Base-by-base conservation (phyloP, 805 yeast species). In the Komagataella pseudopastoris region DNA sequence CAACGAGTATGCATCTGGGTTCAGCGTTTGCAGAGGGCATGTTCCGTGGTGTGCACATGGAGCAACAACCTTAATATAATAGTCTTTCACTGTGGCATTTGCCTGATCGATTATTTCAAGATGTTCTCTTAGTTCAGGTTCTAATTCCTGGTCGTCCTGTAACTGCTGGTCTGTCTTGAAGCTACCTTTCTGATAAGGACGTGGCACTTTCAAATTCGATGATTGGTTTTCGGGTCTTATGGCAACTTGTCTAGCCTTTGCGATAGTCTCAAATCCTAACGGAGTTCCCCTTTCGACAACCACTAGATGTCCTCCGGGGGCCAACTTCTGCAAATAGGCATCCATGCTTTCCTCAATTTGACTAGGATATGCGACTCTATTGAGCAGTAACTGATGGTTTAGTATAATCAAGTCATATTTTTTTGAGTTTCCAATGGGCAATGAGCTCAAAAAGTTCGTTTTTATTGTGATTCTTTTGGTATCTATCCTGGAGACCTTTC, bases 281-380 rank as follows among this genome's bases (percentile, higher is more conserved):
- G 97, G 88, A 52, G 85, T 86, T 2, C 99, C 99, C 55, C 96
- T 73, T 67, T 93, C 98, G 2, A 90, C 68, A 1, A 93, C 63
- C 1, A 89, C 82, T 10, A 91, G 65, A 53, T 82, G 81, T 0
- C 98, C 99, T 8, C 79, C 78, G 0, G 96, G 96, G 14, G 78
- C 76, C 48, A 90, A 66, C 16, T 85, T 67, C 16, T 73, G 70
- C 22, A 89, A 68, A 39, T 85, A 70, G 53, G 72, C 71, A 55
- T 82, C 80, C 7, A 88, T 59, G 50, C 75, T 81, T 20, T 73
- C 71, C 63, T 89, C 97, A 4, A 88, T 82, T 56, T 87, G 84
- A 17, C 73, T 71, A 0, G 95, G 93, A 58, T 84, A 86, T 52
- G 74, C 72, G 47, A 71, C 74, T 23, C 75, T 74, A 47, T 81